phyloP scores from a whole-genome alignment of 2,329 filamentous ascomycete genomes.

The Dactylellina leptospora region DNA sequence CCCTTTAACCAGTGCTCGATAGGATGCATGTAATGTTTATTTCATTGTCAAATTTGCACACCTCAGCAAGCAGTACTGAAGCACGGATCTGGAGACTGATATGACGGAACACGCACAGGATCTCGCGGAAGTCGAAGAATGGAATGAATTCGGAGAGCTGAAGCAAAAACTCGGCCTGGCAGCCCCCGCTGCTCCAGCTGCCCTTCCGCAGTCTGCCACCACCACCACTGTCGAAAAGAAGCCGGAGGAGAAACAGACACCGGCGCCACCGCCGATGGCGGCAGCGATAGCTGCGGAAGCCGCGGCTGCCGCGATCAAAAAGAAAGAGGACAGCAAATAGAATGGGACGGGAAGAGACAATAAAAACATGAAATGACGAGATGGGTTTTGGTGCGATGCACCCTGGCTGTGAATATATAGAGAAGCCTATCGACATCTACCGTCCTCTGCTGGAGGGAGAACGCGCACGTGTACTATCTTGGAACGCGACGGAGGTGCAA shows the following conservation, averaged over 20 bases:
- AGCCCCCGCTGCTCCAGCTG: slow-evolving; percentile 66
- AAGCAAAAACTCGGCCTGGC: slow-evolving; percentile 81
- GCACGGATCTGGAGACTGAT: too few relatives aligned
- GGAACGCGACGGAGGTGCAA: too few relatives aligned
- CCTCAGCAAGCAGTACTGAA: too few relatives aligned
- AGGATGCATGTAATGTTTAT: too few relatives aligned
- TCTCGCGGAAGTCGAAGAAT: slow-evolving; percentile 92
- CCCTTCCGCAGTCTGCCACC: slow-evolving; percentile 51
- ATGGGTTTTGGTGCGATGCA: background rate
- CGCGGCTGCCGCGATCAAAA: slow-evolving; percentile 44
- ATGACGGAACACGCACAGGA: too few relatives aligned
- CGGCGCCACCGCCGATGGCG: slow-evolving; percentile 19
- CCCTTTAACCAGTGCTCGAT: too few relatives aligned
- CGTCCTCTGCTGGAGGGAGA: too few relatives aligned
- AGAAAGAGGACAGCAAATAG: slow-evolving; percentile 44
- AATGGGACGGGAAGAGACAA: too few relatives aligned
- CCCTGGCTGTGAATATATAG: slow-evolving; percentile 28
- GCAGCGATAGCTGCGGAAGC: background rate
- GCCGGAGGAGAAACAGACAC: slow-evolving; percentile 45
- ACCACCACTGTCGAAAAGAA: slow-evolving; percentile 47
- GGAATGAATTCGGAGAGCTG: slow-evolving; percentile 98
- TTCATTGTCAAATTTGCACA: too few relatives aligned
- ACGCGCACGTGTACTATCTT: too few relatives aligned
- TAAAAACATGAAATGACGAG: slow-evolving; percentile 14
- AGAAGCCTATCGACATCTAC: too few relatives aligned